Evolutionary conservation across 192 early-diverging fungal species (phyloP).

Genomic region (Coemansia aciculifera): DNA sequence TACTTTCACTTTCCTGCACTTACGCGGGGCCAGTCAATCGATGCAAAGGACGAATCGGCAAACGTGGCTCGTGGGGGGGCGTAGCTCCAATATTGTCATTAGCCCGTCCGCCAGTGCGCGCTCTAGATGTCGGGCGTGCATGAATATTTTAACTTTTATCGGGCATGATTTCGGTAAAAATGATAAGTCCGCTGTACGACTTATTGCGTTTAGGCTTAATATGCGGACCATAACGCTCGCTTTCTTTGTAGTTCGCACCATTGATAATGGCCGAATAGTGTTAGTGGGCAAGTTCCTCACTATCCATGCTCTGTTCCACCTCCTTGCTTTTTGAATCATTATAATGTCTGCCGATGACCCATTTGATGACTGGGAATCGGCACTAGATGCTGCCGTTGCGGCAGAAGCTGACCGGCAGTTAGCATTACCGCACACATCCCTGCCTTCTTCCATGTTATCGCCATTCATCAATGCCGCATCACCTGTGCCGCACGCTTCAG

Average conservation of each 20-base stretch:
- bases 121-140: not conserved
- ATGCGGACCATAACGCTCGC: not conserved
- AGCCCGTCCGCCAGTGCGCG: too few species aligned
- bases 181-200: not conserved
- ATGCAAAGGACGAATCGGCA: not conserved
- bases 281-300: not conserved
- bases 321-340: not conserved
- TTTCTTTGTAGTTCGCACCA: not conserved
- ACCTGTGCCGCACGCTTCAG: not conserved
- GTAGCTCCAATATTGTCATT: not conserved
- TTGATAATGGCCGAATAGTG: not conserved
- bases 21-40: not conserved
- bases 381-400: not conserved
- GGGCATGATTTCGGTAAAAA: not conserved
- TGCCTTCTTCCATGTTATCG: not conserved
- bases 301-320: not conserved
- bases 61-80: not conserved
- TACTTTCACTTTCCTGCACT: not conserved
- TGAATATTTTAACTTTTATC: not conserved
- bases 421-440: not conserved
- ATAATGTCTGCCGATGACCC: not conserved
- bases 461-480: constrained; percentile 6
- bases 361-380: constrained; percentile 6
- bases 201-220: not conserved
- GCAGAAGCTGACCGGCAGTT: not conserved